A percentile compares a stretch with the other conserved stretches of the same genome.
phyloP scores from a whole-genome alignment of 2,329 filamentous ascomycete species.

The Coniochaeta sp. region DNA sequence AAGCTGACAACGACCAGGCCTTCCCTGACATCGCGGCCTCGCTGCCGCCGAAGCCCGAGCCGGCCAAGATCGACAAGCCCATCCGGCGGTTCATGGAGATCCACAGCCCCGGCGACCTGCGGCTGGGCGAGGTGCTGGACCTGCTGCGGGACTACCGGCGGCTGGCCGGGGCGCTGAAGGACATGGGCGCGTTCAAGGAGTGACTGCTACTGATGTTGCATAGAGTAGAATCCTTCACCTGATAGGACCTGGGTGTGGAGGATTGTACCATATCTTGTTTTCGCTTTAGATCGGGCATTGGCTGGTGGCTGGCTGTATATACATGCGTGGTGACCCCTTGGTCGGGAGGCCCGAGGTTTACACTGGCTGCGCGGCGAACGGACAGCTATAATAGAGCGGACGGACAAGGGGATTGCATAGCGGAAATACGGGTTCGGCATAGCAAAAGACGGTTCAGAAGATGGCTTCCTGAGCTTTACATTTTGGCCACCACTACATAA shows the following conservation, averaged over 20 bases:
- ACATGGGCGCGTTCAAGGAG: conserved; percentile 51
- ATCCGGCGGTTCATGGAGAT: conserved; percentile 68
- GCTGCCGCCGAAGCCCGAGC: conserved; percentile 44
- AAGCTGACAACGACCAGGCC: conserved; percentile 30
- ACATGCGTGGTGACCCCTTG: no score
- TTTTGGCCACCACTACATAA: background rate
- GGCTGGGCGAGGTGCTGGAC: conserved; percentile 64
- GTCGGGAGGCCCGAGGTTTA: background rate
- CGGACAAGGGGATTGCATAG: background rate
- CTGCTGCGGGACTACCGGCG: conserved; percentile 69
- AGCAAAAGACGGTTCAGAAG: background rate
- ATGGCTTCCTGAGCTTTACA: background rate
- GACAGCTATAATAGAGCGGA: background rate
- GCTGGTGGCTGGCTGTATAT: no score
- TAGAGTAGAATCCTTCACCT: no score
- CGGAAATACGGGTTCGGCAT: background rate
- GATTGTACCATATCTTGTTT: no score
- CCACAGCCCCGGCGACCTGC: conserved; percentile 62
- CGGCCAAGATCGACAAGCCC: conserved; percentile 54
- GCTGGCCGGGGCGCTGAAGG: conserved; percentile 57
- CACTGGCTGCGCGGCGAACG: background rate
- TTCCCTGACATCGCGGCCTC: conserved; percentile 52
- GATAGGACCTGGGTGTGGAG: no score
- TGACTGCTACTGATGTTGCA: background rate
- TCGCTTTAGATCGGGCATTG: no score